Conservation (phyloP, 495 filamentous ascomycete genomes). For the Penicillium verhagenii region DNA sequence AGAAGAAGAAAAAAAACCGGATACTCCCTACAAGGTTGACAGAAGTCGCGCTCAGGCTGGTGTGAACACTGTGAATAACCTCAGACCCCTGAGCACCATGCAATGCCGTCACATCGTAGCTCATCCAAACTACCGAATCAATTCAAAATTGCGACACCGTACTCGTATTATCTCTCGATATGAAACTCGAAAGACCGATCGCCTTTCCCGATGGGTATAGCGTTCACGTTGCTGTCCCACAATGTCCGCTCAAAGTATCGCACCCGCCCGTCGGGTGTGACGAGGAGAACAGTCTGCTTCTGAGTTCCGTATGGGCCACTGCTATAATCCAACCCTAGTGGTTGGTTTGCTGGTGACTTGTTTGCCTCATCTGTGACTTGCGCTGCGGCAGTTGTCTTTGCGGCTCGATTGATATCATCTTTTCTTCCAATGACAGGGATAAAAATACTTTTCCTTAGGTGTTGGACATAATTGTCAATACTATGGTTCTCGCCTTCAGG, state of each 20-base stretch:
- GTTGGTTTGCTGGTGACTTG: conserved; percentile 12
- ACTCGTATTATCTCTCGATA: conserved; percentile 18
- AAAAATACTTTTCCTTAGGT: conserved; percentile 78
- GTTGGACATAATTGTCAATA: conserved; percentile 67
- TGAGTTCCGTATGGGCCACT: conserved; percentile 79
- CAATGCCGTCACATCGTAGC: conserved; percentile 4
- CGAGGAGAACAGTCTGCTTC: conserved; percentile 82
- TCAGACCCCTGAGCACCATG: not conserved
- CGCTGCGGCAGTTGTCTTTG: conserved; percentile 52
- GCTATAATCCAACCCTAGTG: conserved; percentile 28
- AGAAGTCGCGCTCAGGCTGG: not conserved
- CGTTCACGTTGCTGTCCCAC: conserved; percentile 64
- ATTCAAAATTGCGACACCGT: not conserved
- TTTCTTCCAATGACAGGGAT: conserved; percentile 69
- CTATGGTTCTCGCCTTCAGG: conserved; percentile 35
- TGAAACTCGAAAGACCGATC: conserved; percentile 52
- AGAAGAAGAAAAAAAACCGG: not conserved
- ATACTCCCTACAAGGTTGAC: not conserved
- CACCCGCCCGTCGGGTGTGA: conserved; percentile 71
- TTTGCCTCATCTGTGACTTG: conserved; percentile 26
- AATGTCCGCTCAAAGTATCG: conserved; percentile 83
- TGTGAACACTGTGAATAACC: not conserved
- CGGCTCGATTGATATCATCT: conserved; percentile 30
- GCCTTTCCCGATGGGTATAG: conserved; percentile 56
- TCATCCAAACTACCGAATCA: not conserved